Percentiles rank a stretch among this genome's conserved stretches.
Evolutionary conservation across 306 rosid species (phyloP).

Genomic region (Fragaria ananassa): DNA sequence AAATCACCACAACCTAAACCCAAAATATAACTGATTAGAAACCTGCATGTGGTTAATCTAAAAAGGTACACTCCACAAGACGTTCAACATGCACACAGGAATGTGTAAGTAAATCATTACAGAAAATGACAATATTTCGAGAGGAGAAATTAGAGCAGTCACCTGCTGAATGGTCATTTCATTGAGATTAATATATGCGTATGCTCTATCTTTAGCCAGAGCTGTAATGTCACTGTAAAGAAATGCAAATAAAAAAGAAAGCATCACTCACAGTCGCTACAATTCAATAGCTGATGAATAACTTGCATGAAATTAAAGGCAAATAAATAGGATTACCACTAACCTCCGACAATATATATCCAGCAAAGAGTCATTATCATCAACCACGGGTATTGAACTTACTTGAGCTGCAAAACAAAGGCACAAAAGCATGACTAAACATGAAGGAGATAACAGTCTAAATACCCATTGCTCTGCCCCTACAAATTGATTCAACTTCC

Average conservation of each 20-base stretch:
- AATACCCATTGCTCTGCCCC: not conserved
- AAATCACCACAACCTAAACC: not conserved
- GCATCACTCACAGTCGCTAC: not conserved
- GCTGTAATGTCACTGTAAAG: slow-evolving; percentile 89
- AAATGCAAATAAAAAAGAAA: slow-evolving; percentile 14
- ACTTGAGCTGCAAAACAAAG: slow-evolving; percentile 72
- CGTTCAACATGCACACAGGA: not conserved
- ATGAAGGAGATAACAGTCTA: not conserved
- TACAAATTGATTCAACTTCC: not conserved
- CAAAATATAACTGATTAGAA: not conserved
- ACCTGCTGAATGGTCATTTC: slow-evolving; percentile 97
- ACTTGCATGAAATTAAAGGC: not conserved
- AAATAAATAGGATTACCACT: slow-evolving; percentile 33
- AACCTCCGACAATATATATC: slow-evolving; percentile 99
- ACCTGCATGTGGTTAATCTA: not conserved
- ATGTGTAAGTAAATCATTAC: not conserved
- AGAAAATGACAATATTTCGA: not conserved
- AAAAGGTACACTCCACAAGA: not conserved
- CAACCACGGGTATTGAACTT: slow-evolving; percentile 94
- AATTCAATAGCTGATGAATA: slow-evolving; percentile 10
- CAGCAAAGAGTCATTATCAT: slow-evolving; percentile 80
- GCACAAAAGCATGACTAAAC: slow-evolving; percentile 4
- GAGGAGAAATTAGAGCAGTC: slow-evolving; percentile 6
- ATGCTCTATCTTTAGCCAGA: slow-evolving; percentile 94
- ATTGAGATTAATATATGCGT: slow-evolving; percentile 82